A percentile compares a stretch with the other conserved stretches of the same genome.
Evolutionary conservation across 23 red algal species (phyloP).

Genomic region (Chondrus crispus): DNA sequence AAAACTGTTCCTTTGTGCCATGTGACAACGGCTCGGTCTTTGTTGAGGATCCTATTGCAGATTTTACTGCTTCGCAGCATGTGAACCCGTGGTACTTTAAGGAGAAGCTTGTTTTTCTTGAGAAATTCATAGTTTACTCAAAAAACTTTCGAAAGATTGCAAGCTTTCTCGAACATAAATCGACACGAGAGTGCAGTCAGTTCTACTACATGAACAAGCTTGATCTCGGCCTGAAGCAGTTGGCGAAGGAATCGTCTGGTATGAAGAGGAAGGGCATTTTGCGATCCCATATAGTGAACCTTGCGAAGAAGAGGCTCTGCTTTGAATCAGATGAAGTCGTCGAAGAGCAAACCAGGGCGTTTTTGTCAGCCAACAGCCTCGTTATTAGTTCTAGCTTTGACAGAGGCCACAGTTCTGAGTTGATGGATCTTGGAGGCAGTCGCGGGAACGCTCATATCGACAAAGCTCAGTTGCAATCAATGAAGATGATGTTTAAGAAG

Average conservation of each 20-base stretch:
- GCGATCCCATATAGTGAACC: constrained; percentile 7
- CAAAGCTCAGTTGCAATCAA: not conserved
- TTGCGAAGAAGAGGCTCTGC: constrained; percentile 14
- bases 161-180: constrained; percentile 71
- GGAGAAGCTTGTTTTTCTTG: constrained; percentile 80
- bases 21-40: constrained; percentile 64
- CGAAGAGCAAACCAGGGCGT: not conserved
- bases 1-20: not conserved
- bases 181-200: constrained; percentile 59
- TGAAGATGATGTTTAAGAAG: not conserved
- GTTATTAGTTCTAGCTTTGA: no score
- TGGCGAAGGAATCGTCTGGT: constrained; percentile 47
- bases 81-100: constrained; percentile 78
- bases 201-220: constrained; percentile 91
- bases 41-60: constrained; percentile 55
- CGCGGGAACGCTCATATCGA: not conserved
- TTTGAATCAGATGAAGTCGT: not conserved
- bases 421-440: not conserved
- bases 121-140: constrained; percentile 71
- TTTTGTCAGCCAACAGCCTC: not conserved
- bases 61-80: constrained; percentile 35
- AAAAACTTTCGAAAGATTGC: constrained; percentile 90
- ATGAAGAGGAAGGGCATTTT: constrained; percentile 67
- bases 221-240: constrained; percentile 63
- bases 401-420: not conserved